These are phyloP conservation scores for Solanum chaucha DNA, from an alignment of 257 asterid species.

Conservation along the genomic window DNA sequence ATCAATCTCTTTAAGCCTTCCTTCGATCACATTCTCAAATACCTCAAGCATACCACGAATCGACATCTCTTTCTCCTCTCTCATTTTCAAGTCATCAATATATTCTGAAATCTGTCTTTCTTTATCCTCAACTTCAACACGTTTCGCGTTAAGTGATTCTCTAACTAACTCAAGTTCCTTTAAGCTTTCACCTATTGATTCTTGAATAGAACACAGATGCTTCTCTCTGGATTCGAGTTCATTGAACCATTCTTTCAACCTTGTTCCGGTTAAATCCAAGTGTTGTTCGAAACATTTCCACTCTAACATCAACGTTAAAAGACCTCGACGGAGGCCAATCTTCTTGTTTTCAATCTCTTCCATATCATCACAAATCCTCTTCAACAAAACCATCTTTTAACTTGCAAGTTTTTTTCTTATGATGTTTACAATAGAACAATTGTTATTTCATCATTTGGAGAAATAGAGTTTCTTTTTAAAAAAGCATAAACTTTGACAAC, in stretches of 20 bases:
- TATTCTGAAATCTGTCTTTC: neutral
- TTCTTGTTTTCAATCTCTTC: neutral
- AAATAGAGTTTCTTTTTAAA: too few species aligned
- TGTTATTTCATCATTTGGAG: too few species aligned
- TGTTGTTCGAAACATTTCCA: neutral
- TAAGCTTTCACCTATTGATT: neutral
- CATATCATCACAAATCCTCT: neutral
- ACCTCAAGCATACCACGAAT: neutral
- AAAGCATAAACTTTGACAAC: neutral
- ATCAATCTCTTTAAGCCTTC: neutral
- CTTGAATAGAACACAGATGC: neutral
- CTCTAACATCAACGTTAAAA: neutral
- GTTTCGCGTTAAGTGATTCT: neutral
- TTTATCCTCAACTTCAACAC: neutral
- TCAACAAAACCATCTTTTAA: neutral
- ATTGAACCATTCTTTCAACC: neutral
- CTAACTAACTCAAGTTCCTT: neutral
- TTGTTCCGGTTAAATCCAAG: neutral
- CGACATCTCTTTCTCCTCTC: neutral
- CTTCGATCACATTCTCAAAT: neutral
- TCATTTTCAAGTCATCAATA: neutral
- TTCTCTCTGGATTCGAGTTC: neutral
- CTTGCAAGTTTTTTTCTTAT: neutral
- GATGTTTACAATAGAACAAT: too few species aligned
- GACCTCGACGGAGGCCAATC: neutral